phyloP scores from a whole-genome alignment of 202 grass and related monocot species.

The Zizania palustris region DNA sequence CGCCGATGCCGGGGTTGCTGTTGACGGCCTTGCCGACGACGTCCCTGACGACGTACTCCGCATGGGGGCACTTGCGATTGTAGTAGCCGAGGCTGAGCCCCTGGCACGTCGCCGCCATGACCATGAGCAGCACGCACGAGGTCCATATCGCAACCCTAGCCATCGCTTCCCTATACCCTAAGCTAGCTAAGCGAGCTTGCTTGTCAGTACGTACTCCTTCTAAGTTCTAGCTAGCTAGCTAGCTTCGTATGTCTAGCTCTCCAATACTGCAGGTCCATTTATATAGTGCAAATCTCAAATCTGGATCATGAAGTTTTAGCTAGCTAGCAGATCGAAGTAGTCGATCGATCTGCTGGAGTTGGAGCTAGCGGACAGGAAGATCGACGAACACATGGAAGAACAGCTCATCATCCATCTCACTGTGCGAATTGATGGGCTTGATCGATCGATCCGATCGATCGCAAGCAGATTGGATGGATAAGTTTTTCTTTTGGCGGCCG shows the following conservation, averaged over 20 bases:
- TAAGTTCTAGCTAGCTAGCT: too few species aligned
- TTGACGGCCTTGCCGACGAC: slow-evolving; percentile 41
- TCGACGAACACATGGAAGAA: too few species aligned
- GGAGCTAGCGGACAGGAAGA: too few species aligned
- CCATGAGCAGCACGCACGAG: slow-evolving; percentile 10
- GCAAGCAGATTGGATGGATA: neutral
- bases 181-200: too few species aligned
- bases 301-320: too few species aligned
- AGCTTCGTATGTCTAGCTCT: neutral
- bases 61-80: slow-evolving; percentile 24
- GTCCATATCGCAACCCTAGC: slow-evolving; percentile 2
- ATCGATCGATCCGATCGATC: too few species aligned
- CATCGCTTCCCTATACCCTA: neutral
- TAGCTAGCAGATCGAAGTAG: too few species aligned
- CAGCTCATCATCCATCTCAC: too few species aligned
- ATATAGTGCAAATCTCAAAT: too few species aligned
- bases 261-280: neutral
- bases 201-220: too few species aligned
- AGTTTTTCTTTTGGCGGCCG: neutral
- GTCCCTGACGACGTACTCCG: slow-evolving; percentile 43
- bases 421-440: too few species aligned
- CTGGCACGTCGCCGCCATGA: slow-evolving; percentile 8
- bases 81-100: slow-evolving; percentile 54
- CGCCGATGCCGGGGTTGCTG: slow-evolving; percentile 44
- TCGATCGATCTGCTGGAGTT: too few species aligned